Conservation (phyloP, 768 basidiomycete genomes). For the Lanmaoa pseudosensibilis region DNA sequence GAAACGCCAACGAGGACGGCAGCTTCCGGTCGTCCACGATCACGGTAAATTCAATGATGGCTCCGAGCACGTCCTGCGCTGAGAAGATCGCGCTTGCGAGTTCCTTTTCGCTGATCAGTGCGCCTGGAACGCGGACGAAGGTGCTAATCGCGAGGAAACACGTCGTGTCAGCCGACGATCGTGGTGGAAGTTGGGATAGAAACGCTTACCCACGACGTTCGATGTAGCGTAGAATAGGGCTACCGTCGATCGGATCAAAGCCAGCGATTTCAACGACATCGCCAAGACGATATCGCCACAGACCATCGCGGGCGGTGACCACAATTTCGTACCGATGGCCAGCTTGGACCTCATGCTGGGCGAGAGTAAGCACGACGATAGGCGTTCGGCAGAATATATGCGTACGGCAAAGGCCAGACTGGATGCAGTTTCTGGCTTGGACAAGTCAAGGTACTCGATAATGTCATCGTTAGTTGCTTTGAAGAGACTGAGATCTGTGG, state of each 20-base stretch:
- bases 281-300: constrained; percentile 23
- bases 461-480: too few relatives aligned
- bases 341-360: too few relatives aligned
- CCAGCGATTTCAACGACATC: constrained; percentile 21
- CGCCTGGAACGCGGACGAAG: background rate
- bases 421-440: too few relatives aligned
- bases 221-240: constrained; percentile 20
- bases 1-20: constrained; percentile 2
- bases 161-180: background rate
- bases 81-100: constrained; percentile 14
- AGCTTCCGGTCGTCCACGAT: constrained; percentile 17
- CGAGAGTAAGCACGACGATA: too few relatives aligned
- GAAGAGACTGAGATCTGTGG: too few relatives aligned
- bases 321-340: too few relatives aligned
- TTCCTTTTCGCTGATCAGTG: constrained; percentile 13
- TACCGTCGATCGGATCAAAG: constrained; percentile 19
- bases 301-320: too few relatives aligned
- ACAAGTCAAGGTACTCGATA: too few relatives aligned
- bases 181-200: background rate
- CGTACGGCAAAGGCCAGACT: too few relatives aligned
- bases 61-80: constrained; percentile 10
- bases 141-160: constrained; percentile 1
- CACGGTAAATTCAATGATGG: constrained; percentile 16
- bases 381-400: too few relatives aligned
- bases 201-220: constrained; percentile 19